phyloP scores from a whole-genome alignment of 1,284 basidiomycete species.

The Earliella scabrosa region DNA sequence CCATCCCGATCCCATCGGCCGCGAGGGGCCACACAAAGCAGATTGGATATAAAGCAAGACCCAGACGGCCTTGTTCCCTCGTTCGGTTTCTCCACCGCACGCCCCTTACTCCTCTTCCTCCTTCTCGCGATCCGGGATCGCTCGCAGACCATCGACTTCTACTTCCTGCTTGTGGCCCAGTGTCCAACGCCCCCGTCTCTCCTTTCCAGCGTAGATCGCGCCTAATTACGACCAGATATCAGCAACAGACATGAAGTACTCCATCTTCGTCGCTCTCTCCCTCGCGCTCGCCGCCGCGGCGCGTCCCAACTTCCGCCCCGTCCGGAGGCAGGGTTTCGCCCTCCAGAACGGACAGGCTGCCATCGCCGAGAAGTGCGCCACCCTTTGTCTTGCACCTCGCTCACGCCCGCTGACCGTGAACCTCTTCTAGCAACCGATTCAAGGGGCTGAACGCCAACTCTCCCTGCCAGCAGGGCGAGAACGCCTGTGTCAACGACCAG shows the following conservation, averaged over 20 bases:
- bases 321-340: slow-evolving; percentile 38
- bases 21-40: background rate
- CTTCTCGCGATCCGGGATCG: slow-evolving; percentile 31
- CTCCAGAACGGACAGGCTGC: slow-evolving; percentile 59
- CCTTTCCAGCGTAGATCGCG: slow-evolving; percentile 23
- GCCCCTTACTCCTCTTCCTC: slow-evolving; percentile 1
- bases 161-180: slow-evolving; percentile 23
- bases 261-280: slow-evolving; percentile 22
- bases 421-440: slow-evolving; percentile 47
- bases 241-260: slow-evolving; percentile 32
- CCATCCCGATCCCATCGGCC: background rate
- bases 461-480: slow-evolving; percentile 46
- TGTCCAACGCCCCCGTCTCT: slow-evolving; percentile 22
- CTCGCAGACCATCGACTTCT: slow-evolving; percentile 23
- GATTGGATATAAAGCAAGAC: slow-evolving; percentile 9
- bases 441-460: slow-evolving; percentile 41
- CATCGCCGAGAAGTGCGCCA: slow-evolving; percentile 53
- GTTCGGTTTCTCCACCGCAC: slow-evolving; percentile 18
- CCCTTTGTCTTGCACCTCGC: background rate
- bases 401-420: slow-evolving; percentile 1
- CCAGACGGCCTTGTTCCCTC: slow-evolving; percentile 6
- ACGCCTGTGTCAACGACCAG: slow-evolving; percentile 36
- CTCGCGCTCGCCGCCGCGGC: slow-evolving; percentile 44
- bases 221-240: slow-evolving; percentile 19
- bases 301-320: slow-evolving; percentile 38